Evolutionary conservation across 1,139 yeast genomes (phyloP), one percentile per base, ranked within the genome.

Genomic region (Geotrichum carabidarum): DNA sequence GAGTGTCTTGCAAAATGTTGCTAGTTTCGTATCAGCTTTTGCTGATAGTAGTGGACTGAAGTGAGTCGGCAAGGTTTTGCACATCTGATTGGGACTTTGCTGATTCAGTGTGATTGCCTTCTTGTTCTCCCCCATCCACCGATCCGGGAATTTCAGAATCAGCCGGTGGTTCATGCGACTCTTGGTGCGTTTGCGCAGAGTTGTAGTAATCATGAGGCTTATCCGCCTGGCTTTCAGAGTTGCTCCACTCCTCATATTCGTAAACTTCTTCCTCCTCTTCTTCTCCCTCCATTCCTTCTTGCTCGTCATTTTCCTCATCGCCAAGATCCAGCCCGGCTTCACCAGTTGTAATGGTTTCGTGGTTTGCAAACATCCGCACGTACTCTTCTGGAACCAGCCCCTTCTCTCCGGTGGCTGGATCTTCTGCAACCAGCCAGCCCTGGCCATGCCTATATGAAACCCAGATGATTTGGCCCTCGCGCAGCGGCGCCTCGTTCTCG

Each of bases 341-440:
- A 8, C 31, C 40, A n/a, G 17, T 14, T 22, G 27, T 3, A 22
- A 22, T 22, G 27, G 27, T 22, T 17, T 51, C 54, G 11, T 51
- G 47, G 17, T 42, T 44, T 8, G 46, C 34, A 9, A 51, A 35
- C 54, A 84, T 74, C 59, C 85, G 86, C 45, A 93, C 96, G 65
- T 90, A 93, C 64, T 88, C 96, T 65, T 91, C 96, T 1, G 99
- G 99, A 6, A 93, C 96, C 52, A 93, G 78, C 1, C 99, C 99
- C 32, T 95, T 87, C 61, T 84, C 86, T 1, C 90, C 91, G 3
- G 86, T 78, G 36, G 70, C 77, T 0, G 90, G 86, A 65, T 87
- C 91, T 62, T 84, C 88, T 0, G 98, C 98, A 50, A 93, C 98
- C 4, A 94, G 77, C 99, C 99, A 93, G 6, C 99, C 99, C 68